Evolutionary conservation across 371 early-diverging fungal genomes (phyloP).

Genomic region (Mucor plumbeus): DNA sequence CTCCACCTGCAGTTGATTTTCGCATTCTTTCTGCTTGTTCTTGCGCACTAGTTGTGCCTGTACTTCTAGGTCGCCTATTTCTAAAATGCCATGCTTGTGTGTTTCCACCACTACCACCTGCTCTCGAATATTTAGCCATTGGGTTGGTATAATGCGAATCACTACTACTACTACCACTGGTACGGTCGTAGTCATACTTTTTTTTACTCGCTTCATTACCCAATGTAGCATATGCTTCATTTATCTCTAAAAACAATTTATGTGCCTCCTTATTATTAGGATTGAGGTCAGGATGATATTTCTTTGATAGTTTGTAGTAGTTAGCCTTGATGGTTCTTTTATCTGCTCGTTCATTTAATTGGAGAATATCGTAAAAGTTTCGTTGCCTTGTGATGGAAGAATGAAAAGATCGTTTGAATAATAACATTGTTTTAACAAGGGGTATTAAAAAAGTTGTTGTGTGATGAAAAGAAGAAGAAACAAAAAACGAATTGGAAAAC

Average conservation of each 20-base stretch:
- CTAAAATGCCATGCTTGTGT: conserved; percentile 45
- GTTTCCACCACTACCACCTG: conserved; percentile 24
- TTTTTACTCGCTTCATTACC: conserved; percentile 72
- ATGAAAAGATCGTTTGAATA: conserved; percentile 32
- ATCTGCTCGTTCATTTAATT: conserved; percentile 58
- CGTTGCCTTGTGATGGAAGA: conserved; percentile 19
- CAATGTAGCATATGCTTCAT: conserved; percentile 86
- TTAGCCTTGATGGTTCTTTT: conserved; percentile 74
- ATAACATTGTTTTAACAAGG: not conserved
- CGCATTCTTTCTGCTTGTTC: conserved; percentile 46
- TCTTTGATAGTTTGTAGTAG: conserved; percentile 84
- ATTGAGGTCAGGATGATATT: conserved; percentile 89
- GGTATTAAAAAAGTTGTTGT: not conserved
- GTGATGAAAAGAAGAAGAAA: not conserved
- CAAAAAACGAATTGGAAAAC: not conserved
- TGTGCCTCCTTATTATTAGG: conserved; percentile 71
- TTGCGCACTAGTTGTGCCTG: conserved; percentile 49
- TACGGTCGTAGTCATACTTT: conserved; percentile 70
- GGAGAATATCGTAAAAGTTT: conserved; percentile 64
- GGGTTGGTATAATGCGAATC: not conserved
- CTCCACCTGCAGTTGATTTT: conserved; percentile 1
- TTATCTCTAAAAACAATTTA: conserved; percentile 75
- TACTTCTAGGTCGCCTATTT: conserved; percentile 32
- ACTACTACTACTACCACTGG: not conserved
- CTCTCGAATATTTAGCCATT: conserved; percentile 18